Evolutionary conservation across 306 rosid species (phyloP).

Genomic region (Quercus berberidifolia): DNA sequence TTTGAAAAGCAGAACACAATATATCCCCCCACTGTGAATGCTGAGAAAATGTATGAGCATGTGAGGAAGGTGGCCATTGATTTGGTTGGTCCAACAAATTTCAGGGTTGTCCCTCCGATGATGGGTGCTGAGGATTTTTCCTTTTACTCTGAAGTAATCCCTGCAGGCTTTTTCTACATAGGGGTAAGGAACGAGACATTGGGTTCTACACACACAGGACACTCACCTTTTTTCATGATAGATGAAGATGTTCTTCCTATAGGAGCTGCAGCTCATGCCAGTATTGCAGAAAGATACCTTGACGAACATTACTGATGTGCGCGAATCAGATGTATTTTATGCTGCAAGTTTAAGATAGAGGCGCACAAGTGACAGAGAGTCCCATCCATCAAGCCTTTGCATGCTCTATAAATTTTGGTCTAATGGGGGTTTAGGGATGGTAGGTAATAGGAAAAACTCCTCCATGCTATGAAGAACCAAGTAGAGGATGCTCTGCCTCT

Average conservation of each 20-base stretch:
- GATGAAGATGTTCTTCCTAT: constrained; percentile 78
- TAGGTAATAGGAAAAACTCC: neutral
- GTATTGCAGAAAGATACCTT: constrained; percentile 89
- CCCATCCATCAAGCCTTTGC: constrained; percentile 11
- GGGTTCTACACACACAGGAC: constrained; percentile 89
- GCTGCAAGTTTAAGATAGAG: neutral
- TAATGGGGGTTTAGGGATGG: neutral
- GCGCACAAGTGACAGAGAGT: constrained; percentile 24
- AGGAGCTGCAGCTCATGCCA: constrained; percentile 82
- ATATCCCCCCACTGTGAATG: constrained; percentile 89
- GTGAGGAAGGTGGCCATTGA: constrained; percentile 75
- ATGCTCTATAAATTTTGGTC: neutral
- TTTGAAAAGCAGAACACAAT: constrained; percentile 70
- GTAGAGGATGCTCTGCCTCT: neutral
- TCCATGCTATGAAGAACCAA: neutral
- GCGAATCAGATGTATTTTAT: neutral
- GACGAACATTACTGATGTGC: constrained; percentile 37
- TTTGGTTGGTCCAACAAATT: constrained; percentile 59
- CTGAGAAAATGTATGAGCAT: constrained; percentile 81
- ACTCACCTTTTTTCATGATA: constrained; percentile 85
- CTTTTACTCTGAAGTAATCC: constrained; percentile 64
- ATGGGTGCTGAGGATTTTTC: constrained; percentile 99
- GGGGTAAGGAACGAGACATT: constrained; percentile 80
- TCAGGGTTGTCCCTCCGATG: constrained; percentile 82
- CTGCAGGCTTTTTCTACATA: constrained; percentile 79